Percentiles rank a stretch among this genome's conserved stretches.
phyloP scores from a whole-genome alignment of 2,329 filamentous ascomycete species.

The Thielaviopsis musarum region DNA sequence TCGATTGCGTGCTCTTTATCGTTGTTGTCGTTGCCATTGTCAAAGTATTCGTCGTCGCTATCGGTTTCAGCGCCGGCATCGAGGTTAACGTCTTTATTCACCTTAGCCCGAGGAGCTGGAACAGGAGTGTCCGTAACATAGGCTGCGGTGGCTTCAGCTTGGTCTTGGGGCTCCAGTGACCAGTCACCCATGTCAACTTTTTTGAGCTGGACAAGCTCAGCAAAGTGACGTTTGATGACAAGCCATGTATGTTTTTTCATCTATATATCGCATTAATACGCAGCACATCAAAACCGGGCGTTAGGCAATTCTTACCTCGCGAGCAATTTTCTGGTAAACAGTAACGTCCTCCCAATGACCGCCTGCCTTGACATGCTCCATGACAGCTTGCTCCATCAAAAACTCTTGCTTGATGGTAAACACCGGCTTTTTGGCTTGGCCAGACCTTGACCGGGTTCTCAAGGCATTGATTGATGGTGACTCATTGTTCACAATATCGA shows the following conservation, averaged over 20 bases:
- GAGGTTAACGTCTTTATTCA: neutral
- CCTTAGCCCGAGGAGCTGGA: neutral
- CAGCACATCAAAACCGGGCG: neutral
- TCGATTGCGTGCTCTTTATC: neutral
- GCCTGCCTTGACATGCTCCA: constrained; percentile 10
- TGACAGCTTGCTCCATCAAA: constrained; percentile 6
- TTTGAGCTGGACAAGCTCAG: constrained; percentile 5
- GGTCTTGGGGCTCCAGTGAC: neutral
- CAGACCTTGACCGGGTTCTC: constrained; percentile 6
- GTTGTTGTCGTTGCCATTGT: neutral
- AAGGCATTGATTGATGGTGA: constrained; percentile 9
- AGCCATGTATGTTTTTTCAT: constrained; percentile 5
- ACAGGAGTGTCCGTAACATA: neutral
- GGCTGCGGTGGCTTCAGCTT: neutral
- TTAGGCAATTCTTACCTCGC: constrained; percentile 1
- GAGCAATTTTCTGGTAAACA: constrained; percentile 9
- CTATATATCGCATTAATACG: neutral
- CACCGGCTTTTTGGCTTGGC: constrained; percentile 3
- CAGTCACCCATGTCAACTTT: constrained; percentile 11
- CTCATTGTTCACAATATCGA: constrained; percentile 3
- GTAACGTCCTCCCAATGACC: constrained; percentile 11
- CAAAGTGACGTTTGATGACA: constrained; percentile 5
- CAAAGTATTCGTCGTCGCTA: neutral
- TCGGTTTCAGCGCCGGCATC: neutral
- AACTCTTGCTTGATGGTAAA: constrained; percentile 7